A percentile compares a stretch with the other conserved stretches of the same genome.
Conservation (phyloP, 441 rosid species). For the Kokia cookei region DNA sequence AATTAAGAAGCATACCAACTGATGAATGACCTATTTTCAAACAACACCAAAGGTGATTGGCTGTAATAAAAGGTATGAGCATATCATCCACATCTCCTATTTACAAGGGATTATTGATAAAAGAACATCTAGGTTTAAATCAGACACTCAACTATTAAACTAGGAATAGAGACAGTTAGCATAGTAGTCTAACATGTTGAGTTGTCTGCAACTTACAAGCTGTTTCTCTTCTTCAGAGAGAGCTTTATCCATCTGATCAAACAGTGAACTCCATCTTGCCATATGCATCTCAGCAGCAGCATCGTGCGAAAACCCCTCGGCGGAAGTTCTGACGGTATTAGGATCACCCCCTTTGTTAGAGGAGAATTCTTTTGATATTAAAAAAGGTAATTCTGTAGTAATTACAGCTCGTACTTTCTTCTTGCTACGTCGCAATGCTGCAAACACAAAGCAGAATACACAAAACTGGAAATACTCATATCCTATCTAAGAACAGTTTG, state of each 20-base stretch:
- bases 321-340: constrained; percentile 17
- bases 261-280: constrained; percentile 63
- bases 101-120: background rate
- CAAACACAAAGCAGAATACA: constrained; percentile 20
- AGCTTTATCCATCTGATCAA: constrained; percentile 73
- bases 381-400: constrained; percentile 64
- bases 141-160: background rate
- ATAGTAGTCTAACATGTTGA: background rate
- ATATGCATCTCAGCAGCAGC: constrained; percentile 46
- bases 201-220: constrained; percentile 47
- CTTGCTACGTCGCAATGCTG: constrained; percentile 83
- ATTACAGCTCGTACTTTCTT: constrained; percentile 70
- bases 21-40: background rate
- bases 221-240: constrained; percentile 74
- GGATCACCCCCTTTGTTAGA: constrained; percentile 42
- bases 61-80: background rate
- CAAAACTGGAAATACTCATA: background rate
- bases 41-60: background rate
- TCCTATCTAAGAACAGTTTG: background rate
- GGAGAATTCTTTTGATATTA: constrained; percentile 58
- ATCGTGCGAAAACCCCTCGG: constrained; percentile 26
- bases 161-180: background rate
- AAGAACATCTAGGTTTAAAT: background rate
- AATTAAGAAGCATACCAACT: background rate
- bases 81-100: background rate